phyloP scores from a whole-genome alignment of 176 grass and related monocot genomes.

The Aegilops umbellulata region DNA sequence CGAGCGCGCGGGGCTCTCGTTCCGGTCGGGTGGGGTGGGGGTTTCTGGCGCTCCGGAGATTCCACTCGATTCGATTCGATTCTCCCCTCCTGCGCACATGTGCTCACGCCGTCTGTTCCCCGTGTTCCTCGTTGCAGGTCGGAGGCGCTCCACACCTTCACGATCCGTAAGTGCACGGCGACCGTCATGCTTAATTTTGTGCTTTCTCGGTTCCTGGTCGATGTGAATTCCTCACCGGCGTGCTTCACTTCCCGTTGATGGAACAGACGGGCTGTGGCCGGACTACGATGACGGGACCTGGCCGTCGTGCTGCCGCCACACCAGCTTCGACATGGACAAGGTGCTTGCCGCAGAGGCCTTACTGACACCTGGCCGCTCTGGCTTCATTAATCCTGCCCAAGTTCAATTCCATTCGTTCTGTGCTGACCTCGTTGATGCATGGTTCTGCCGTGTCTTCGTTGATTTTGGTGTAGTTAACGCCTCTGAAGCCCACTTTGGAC shows the following conservation, averaged over 20 bases:
- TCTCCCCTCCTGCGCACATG: neutral
- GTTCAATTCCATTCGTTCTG: neutral
- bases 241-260: neutral
- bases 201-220: neutral
- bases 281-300: conserved; percentile 59
- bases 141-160: conserved; percentile 65
- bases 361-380: neutral
- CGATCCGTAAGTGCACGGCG: conserved; percentile 67
- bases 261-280: conserved; percentile 51
- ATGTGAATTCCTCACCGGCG: neutral
- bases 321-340: conserved; percentile 46
- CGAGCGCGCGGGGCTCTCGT: neutral
- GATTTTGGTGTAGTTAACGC: conserved; percentile 25
- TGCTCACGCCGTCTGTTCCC: neutral
- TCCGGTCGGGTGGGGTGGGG: neutral
- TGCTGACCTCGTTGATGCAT: neutral
- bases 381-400: neutral
- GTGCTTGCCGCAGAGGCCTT: neutral
- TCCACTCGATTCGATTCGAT: too few relatives aligned
- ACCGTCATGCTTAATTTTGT: neutral
- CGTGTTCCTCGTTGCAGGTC: conserved; percentile 41
- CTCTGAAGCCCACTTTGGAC: conserved; percentile 26
- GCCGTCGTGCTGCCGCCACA: conserved; percentile 53
- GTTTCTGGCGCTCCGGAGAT: neutral
- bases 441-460: neutral